Evolutionary conservation across 768 basidiomycete species (phyloP), one percentile per base, ranked within the genome.

Genomic region (Ramaria sp.): DNA sequence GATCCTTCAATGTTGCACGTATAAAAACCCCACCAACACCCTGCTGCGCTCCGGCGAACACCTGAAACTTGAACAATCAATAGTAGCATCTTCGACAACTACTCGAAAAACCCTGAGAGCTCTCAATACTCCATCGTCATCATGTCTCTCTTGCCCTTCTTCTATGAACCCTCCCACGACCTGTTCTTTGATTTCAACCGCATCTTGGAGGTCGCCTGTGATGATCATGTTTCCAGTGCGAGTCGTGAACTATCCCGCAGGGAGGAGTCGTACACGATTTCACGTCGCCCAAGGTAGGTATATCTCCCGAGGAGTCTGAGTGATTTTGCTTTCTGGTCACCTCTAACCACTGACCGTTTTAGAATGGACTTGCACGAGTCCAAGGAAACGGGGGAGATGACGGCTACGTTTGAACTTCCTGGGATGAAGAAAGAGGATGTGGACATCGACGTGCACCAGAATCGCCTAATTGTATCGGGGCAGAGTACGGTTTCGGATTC

Each of bases 321-420:
- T n/a, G n/a, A n/a, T 22, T n/a, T 16, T 36, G n/a, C 4, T 16
- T 8, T 12, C 48, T 3, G 15, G 1, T 30, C 20, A 18, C 10
- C 8, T 6, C 48, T 37, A 36, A 50, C 24, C 30, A 34, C 2
- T n/a, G n/a, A 16, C 28, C 27, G 30, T 7, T 37, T 15, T n/a
- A 55, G 53, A 22, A 57, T 57, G 56, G 56, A 57, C 27, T 10
- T 57, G 13, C 56, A 57, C n/a, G 78, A 81, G 59, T 66, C 78
- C 55, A 44, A 60, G 0, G 69, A 76, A 20, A 65, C 63, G 22
- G 78, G 78, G 60, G 61, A 67, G 32, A 73, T 82, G 38, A 78
- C 76, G 0, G 79, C 79, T 38, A 64, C 70, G 7, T 79, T 82
- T 60, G 81, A 83, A 59, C 65, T 83, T 7, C 80, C 82, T 0